Evolutionary conservation across 2,329 filamentous ascomycete genomes (phyloP).

Genomic region (Reticulascus tulasneorum): DNA sequence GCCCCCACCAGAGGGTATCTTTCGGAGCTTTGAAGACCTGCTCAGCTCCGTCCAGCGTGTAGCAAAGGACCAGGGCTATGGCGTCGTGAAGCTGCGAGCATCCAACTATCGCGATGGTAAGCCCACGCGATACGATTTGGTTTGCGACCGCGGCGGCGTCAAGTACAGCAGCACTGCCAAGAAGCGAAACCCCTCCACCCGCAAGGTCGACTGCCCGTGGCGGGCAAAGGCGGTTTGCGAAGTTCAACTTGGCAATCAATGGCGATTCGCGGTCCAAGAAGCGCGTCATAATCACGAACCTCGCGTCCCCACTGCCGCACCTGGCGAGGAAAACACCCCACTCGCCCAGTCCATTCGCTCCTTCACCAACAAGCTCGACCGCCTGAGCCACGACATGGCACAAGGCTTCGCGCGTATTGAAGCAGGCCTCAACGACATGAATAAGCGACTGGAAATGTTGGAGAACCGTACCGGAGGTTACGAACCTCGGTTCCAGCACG

Average conservation of each 20-base stretch:
- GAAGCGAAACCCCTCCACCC: conserved; percentile 60
- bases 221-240: conserved; percentile 61
- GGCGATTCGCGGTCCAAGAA: conserved; percentile 60
- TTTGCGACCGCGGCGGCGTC: conserved; percentile 60
- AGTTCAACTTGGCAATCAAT: conserved; percentile 58
- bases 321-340: conserved; percentile 55
- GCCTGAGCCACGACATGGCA: conserved; percentile 52
- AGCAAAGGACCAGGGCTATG: conserved; percentile 59
- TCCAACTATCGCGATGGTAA: conserved; percentile 62
- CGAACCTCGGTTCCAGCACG: conserved; percentile 40
- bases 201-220: conserved; percentile 62
- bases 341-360: conserved; percentile 55
- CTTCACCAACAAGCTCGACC: conserved; percentile 57
- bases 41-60: conserved; percentile 54
- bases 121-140: conserved; percentile 58
- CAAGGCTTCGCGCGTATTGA: conserved; percentile 50
- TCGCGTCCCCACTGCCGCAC: conserved; percentile 48
- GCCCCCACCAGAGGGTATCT: conserved; percentile 58
- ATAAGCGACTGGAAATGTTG: conserved; percentile 52
- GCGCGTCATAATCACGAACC: conserved; percentile 60
- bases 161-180: conserved; percentile 63
- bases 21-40: conserved; percentile 55
- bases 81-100: conserved; percentile 58
- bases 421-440: conserved; percentile 45
- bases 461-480: conserved; percentile 41